Percentiles rank a stretch among this genome's conserved stretches.
phyloP scores from a whole-genome alignment of 2,329 filamentous ascomycete species.

The Acarospora socialis region DNA sequence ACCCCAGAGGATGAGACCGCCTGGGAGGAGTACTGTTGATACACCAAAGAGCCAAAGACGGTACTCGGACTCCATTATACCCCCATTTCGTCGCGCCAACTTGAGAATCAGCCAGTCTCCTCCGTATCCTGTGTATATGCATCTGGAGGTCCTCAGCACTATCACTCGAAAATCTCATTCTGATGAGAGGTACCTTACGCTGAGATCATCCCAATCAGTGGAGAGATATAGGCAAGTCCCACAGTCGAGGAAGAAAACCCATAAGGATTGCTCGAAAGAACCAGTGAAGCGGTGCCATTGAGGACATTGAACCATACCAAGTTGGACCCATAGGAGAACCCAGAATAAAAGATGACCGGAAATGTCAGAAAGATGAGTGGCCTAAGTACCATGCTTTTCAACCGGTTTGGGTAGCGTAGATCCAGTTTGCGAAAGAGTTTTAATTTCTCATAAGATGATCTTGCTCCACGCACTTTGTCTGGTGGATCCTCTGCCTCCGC shows the following conservation, averaged over 20 bases:
- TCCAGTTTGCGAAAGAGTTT: conserved; percentile 16
- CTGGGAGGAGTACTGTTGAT: conserved; percentile 16
- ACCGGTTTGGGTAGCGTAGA: conserved; percentile 5
- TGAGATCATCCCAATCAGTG: conserved; percentile 15
- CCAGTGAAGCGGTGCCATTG: conserved; percentile 20
- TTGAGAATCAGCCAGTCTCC: conserved; percentile 13
- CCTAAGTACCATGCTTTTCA: conserved; percentile 16
- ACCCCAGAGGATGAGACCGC: conserved; percentile 18
- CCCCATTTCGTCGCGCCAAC: conserved; percentile 15
- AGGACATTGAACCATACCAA: conserved; percentile 21
- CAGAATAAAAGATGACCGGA: conserved; percentile 17
- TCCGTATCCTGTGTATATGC: conserved; percentile 9
- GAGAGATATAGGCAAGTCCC: conserved; percentile 17
- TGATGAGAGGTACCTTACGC: conserved; percentile 10
- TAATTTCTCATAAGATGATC: conserved; percentile 14
- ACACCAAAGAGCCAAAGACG: conserved; percentile 20
- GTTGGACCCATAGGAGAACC: conserved; percentile 19
- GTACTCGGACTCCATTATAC: conserved; percentile 14
- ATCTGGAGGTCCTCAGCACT: conserved; percentile 1
- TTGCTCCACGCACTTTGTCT: background rate
- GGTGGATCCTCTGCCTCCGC: too few relatives aligned
- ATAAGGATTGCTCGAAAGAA: conserved; percentile 19
- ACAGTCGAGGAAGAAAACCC: conserved; percentile 18
- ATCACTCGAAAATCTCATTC: conserved; percentile 8
- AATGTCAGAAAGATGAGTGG: conserved; percentile 20